Evolutionary conservation across 2,329 filamentous ascomycete genomes (phyloP), one percentile per base, ranked within the genome.

Genomic region (Magnaporthiopsis incrustans): DNA sequence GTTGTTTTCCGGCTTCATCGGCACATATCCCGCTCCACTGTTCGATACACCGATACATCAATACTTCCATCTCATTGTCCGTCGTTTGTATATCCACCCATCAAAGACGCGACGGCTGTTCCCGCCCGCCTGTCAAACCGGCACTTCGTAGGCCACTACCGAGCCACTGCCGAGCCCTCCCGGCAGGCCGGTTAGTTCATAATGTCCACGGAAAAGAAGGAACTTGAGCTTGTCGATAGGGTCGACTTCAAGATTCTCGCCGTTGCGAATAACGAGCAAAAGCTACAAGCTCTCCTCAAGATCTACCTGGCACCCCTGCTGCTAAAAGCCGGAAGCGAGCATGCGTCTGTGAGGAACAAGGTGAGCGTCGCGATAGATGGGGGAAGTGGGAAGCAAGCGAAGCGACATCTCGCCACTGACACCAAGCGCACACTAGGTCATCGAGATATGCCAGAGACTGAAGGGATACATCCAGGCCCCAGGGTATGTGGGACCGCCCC

Each of bases 291-390:
- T 30, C 80, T 95, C 22, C 81, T 99, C 25, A 86, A 89, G 71
- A 87, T 85, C 57, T 97, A 94, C 72, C 81, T 99, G 32, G 80
- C 90, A 4, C 89, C 94, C 0, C 78, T 98, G 14, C 83, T 99
- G 3, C 81, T 97, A 65, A 98, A 98, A 74, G 86, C 96, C 38
- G 87, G 84, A 38, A 97, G 93, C 60, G 89, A 92, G 30, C 86
- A 93, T 76, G 82, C 86, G 62, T 82, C 86, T 59, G 95, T 98
- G 33, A 86, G 94, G 70, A 89, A 89, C 70, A 95, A 94, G 78
- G 86, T 87, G 72, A 67, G 72, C 1, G 15, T 18, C 14, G 14
- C 5, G 35, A 12, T 35, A 38, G 14, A 18, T 38, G 15, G 12
- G 59, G 14, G 22, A 61, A 12, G n/a, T 25, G 59, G 14, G 22